Evolutionary conservation across 352 stramenopile genomes (phyloP), one percentile per base, ranked within the genome.

Genomic region (Pythium phragmiticola): DNA sequence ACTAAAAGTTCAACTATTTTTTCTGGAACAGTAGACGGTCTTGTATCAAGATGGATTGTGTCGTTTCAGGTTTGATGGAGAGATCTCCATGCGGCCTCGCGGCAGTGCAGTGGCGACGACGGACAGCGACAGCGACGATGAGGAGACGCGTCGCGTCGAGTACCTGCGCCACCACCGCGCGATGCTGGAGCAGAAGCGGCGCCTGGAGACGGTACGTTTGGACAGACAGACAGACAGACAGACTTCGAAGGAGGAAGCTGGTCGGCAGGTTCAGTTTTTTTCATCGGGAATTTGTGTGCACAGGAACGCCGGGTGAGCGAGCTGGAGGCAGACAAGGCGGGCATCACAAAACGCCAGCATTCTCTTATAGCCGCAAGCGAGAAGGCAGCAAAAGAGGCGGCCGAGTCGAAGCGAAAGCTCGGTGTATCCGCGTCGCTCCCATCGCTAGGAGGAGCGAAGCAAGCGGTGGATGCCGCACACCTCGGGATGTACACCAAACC

Each of bases 131-230:
- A 68, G 70, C 5, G 68, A 76, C 45, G 76, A 74, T 36, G 72
- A 84, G 58, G 77, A 87, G 63, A 56, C 51, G 26, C 66, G 56
- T 1, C 74, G 79, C 0, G 30, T 79, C 21, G 77, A 65, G 41
- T 88, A 77, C 48, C 60, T 88, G 51, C 70, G 68, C 3, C 72
- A 60, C 1, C 79, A 87, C 45, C 74, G 66, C 41, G 78, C 79
- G 65, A 54, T 66, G 54, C 70, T 87, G 16, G 69, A 82, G 46
- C 82, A 84, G 59, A 78, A 75, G 16, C 74, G 76, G 54, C 76
- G 78, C n/a, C 66, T 87, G 19, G 80, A 89, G 34, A 82, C 78
- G 70, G 79, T 90, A 51, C 37, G 58, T 62, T 33, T 12, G 17
- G 16, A 16, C 13, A 28, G 11, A 19, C 19, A 21, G 21, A 19